Base-by-base conservation (phyloP, 2,329 filamentous ascomycete species). In the Trichoderma sp. region DNA sequence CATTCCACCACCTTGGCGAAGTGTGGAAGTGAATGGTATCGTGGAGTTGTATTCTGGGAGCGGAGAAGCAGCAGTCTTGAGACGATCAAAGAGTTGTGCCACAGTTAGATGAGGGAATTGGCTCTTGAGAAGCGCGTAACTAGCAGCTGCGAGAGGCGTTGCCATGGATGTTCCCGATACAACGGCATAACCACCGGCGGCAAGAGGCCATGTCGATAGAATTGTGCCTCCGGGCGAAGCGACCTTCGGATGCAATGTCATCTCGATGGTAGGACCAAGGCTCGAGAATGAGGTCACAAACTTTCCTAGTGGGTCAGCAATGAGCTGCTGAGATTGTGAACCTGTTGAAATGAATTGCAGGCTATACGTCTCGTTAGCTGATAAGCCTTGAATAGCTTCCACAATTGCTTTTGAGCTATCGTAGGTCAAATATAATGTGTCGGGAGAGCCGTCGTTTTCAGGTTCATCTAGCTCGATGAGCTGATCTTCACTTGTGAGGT, bases 111-210 rank as follows among this genome's bases (percentile, higher is more conserved):
- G 63, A 27, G 72, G 72, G 6, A 50, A 35, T 24, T 74, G 72
- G n/a, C 63, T 68, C 33, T 62, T 74, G 76, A 89, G 79, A 31
- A 85, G 80, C 38, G 82, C 83, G 35, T 80, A 79, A 38, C 83
- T 80, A 38, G 83, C 86, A 5, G 86, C 85, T 6, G 84, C 80
- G 65, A 85, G 83, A 8, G 86, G 86, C 60, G 84, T 83, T 7
- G 86, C 83, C 87, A 89, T 88, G 4, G 85, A 87, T 1, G 87
- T 88, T 53, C 87, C 87, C 50, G 81, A 84, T 16, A 84, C 78
- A 11, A 88, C 82, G 18, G 82, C 84, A 76, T 87, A 88, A 9
- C 76, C 71, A 21, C 80, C 79, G 4, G 82, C 76, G 3, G 79
- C 80, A 3, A 85, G 80, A 0, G 86, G 87, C 76, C 83, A 89